Evolutionary conservation across 805 yeast genomes (phyloP), one percentile per base, ranked within the genome.

Genomic region (Wickerhamomyces canadensis): DNA sequence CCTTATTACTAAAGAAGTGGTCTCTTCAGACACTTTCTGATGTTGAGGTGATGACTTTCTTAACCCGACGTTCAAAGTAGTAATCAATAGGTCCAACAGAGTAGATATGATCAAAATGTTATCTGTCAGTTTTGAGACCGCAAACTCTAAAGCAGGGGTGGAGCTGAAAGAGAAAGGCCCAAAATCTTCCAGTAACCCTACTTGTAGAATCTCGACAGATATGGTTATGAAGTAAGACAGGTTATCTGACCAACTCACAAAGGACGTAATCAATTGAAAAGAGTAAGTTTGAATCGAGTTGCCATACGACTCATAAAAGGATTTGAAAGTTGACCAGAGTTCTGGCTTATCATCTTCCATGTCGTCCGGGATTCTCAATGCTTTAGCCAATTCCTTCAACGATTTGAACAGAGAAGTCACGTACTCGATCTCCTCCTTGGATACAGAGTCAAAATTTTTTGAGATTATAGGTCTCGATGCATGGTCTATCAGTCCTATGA

Each of bases 331-430:
- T 24, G 48, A 51, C 22, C 50, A 44, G 32, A 39, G 36, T 15
- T 34, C 36, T 6, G 51, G 49, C 30, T 61, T 55, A 6, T 56
- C 52, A 9, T 53, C 45, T 49, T 63, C 55, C 33, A 64, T 61
- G 18, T 79, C 86, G 27, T 68, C 77, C 0, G 85, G 80, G 2
- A 72, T 57, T 34, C 75, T 74, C 51, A 82, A 57, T 0, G 88
- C 86, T 38, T 78, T 80, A 0, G 87, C 93, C 4, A 86, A 62
- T 36, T 81, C 84, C n/a, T 70, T 68, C 0, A 87, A 56, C 51
- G 87, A 83, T 12, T 73, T 61, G 19, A 85, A 57, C 32, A 84
- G 58, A 18, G 88, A 79, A 3, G 68, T 52, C 1, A 73, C 49
- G 44, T 78, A 80, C 3, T 73, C 77, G 3, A 59, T 45, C 23